These are phyloP conservation scores for Dipodascus albidus DNA, from an alignment of 805 yeast genomes.

Conservation along the genomic window DNA sequence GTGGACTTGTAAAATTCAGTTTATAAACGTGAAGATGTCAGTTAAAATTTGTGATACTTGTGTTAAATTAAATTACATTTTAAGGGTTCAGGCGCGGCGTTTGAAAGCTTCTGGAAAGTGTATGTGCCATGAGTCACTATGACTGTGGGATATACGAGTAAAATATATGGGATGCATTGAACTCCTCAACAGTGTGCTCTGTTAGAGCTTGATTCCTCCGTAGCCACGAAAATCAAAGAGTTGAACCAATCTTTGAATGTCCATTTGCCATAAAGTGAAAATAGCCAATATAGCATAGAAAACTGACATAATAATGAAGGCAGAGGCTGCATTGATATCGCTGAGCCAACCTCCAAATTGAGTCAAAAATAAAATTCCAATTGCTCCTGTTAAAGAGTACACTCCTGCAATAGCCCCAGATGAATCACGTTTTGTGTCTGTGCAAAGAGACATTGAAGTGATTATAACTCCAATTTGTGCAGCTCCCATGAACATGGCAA, in stretches of 20 bases:
- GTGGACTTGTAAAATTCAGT: too few species aligned
- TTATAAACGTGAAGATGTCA: too few species aligned
- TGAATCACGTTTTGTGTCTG: conserved; percentile 32
- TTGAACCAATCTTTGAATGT: not conserved
- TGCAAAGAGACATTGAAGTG: conserved; percentile 51
- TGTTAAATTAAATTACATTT: too few species aligned
- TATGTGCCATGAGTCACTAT: too few species aligned
- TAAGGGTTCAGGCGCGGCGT: too few species aligned
- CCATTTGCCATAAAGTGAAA: not conserved
- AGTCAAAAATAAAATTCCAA: conserved; percentile 50
- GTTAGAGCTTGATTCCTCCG: not conserved
- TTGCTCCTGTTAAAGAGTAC: conserved; percentile 55
- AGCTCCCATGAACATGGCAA: conserved; percentile 40
- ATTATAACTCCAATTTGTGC: conserved; percentile 54
- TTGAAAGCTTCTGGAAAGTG: too few species aligned
- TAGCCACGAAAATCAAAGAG: not conserved
- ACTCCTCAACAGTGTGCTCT: too few species aligned
- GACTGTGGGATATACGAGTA: too few species aligned
- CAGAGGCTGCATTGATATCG: conserved; percentile 45
- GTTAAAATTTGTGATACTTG: not conserved
- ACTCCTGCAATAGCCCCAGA: conserved; percentile 62
- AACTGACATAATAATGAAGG: conserved; percentile 42
- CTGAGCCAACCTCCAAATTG: conserved; percentile 52
- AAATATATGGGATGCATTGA: too few species aligned
- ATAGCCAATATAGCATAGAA: conserved; percentile 23